Conservation (phyloP, 2,329 filamentous ascomycete species). For the Monosporascus sp. region DNA sequence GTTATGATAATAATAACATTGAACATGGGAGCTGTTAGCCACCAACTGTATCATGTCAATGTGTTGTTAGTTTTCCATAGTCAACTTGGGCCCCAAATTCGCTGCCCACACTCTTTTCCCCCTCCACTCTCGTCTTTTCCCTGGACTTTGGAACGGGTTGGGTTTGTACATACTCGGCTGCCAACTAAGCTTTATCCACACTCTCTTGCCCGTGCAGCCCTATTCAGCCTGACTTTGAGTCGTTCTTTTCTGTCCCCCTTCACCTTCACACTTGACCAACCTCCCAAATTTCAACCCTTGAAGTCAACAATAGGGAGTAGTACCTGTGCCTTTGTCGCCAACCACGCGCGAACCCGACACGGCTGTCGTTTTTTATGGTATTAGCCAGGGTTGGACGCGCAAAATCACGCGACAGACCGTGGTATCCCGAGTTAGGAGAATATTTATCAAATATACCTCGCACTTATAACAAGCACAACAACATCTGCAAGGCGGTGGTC, state of each 20-base stretch:
- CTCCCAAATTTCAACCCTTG: not conserved
- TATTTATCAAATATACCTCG: too few relatives aligned
- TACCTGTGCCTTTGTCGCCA: not conserved
- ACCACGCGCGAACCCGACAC: not conserved
- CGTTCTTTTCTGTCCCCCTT: not conserved
- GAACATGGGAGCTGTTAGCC: not conserved
- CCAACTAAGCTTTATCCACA: too few relatives aligned
- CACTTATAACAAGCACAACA: too few relatives aligned
- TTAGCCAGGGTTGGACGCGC: not conserved
- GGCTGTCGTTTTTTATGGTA: not conserved
- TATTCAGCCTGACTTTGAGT: not conserved
- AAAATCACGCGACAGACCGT: not conserved
- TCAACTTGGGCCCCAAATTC: not conserved
- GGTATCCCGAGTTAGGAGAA: not conserved
- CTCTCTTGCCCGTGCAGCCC: not conserved
- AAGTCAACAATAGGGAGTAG: not conserved
- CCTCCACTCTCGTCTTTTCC: not conserved
- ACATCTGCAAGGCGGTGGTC: too few relatives aligned
- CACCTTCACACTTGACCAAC: not conserved
- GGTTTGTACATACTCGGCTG: not conserved
- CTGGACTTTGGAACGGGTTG: too few relatives aligned
- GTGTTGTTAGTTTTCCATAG: not conserved
- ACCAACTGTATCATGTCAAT: not conserved
- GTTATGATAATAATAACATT: not conserved
- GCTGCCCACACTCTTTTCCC: not conserved